Percentiles rank a stretch among this genome's conserved stretches.
phyloP scores from a whole-genome alignment of 179 eudicot species.

The Carnegiea gigantea region DNA sequence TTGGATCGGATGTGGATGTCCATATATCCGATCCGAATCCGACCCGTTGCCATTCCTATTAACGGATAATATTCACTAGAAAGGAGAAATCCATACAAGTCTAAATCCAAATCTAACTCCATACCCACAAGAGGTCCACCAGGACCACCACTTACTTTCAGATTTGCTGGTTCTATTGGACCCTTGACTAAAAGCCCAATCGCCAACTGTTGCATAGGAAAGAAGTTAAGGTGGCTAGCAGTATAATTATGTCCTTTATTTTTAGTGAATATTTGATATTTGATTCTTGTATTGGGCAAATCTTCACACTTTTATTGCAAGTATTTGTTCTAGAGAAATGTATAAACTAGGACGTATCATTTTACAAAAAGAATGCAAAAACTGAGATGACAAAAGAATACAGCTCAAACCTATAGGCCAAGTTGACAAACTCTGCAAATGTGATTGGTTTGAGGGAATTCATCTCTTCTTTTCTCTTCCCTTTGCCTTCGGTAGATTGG shows the following conservation, averaged over 20 bases:
- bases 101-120: no score
- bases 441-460: conserved; percentile 17
- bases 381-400: conserved; percentile 26
- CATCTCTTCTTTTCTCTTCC: conserved; percentile 61
- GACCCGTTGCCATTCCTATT: no score
- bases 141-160: no score
- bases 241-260: no score
- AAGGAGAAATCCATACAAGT: no score
- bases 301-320: conserved; percentile 22
- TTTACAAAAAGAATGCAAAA: conserved; percentile 23
- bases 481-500: conserved; percentile 59
- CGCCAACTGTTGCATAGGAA: background rate
- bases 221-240: background rate
- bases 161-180: no score
- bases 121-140: no score
- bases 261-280: conserved; percentile 18
- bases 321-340: conserved; percentile 17
- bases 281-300: conserved; percentile 1
- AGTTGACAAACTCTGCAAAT: conserved; percentile 17
- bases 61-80: no score
- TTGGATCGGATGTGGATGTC: no score
- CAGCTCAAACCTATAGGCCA: conserved; percentile 14
- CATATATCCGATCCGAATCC: no score
- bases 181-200: background rate
- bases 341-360: conserved; percentile 32